Evolutionary conservation across 148 eudicot species (phyloP), one percentile per base, ranked within the genome.

Genomic region (Pouteria glomerata): DNA sequence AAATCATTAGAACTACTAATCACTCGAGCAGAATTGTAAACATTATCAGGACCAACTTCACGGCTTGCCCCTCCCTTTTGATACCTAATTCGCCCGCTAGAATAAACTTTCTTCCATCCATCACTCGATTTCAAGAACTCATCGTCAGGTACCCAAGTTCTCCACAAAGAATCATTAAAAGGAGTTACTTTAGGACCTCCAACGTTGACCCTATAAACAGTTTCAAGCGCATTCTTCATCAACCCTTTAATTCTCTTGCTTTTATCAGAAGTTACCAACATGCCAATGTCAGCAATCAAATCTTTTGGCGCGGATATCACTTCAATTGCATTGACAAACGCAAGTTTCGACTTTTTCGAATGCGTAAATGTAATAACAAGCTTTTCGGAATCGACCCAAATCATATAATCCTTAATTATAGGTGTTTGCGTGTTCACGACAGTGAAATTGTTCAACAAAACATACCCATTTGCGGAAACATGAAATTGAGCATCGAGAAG

Each of bases 141-240:
- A n/a, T 88, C 80, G 76, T 95, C 98, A 45, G 90, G 76, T 30
- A 85, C 75, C 98, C 98, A 95, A 66, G 88, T 91, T 74, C 97
- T 95, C 97, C 96, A 89, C 53, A 95, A 81, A 16, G 96, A 85
- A 78, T 95, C 98, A 77, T 95, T 95, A 76, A 95, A 95, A 14
- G 98, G 98, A 24, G 98, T 95, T n/a, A 95, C 88, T 74, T 88
- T 88, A 33, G 80, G 76, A 18, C 98, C 98, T 37, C 97, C 98
- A 21, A 91, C 90, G 66, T 82, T 91, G 27, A 91, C 85, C 81
- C 97, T 81, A 78, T 82, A 82, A 58, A 91, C 69, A 19, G 90
- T 89, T 81, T 94, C 93, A 57, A 76, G 78, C 7, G 82, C 88
- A 80, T 77, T 76, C 78, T 74, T 89, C 71, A 79, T 59, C 61